phyloP scores from a whole-genome alignment of 2,329 filamentous ascomycete species.

The Claviceps capensis region DNA sequence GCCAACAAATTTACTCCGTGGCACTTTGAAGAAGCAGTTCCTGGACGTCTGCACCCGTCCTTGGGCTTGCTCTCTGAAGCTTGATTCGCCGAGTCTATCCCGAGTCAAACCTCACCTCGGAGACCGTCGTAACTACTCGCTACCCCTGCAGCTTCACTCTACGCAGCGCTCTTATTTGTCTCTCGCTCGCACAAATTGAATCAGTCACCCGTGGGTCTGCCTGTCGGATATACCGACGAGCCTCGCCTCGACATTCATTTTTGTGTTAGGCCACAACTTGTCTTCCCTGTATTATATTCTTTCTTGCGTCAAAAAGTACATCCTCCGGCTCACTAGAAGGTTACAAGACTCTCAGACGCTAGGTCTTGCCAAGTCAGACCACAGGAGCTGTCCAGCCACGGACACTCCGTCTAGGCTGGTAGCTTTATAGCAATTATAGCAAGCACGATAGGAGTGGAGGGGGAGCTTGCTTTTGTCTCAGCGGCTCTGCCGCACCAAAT shows the following conservation, averaged over 20 bases:
- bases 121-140: neutral
- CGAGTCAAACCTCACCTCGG: constrained; percentile 4
- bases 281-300: neutral
- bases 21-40: constrained; percentile 16
- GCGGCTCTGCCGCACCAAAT: constrained; percentile 45
- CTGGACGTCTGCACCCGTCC: constrained; percentile 29
- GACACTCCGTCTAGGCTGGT: constrained; percentile 18
- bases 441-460: constrained; percentile 37
- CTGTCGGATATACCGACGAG: neutral
- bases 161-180: neutral
- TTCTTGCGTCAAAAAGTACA: neutral
- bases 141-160: no score
- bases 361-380: neutral
- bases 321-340: no score
- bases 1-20: constrained; percentile 1
- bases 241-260: neutral
- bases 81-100: neutral
- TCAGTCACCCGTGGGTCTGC: neutral
- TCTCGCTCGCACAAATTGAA: neutral
- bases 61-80: constrained; percentile 13
- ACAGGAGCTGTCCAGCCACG: constrained; percentile 18
- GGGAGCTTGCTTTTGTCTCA: constrained; percentile 32
- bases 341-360: neutral
- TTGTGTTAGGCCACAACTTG: neutral
- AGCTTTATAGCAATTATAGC: constrained; percentile 28